Conservation (phyloP, 768 basidiomycete species). For the Podaxis sp. region DNA sequence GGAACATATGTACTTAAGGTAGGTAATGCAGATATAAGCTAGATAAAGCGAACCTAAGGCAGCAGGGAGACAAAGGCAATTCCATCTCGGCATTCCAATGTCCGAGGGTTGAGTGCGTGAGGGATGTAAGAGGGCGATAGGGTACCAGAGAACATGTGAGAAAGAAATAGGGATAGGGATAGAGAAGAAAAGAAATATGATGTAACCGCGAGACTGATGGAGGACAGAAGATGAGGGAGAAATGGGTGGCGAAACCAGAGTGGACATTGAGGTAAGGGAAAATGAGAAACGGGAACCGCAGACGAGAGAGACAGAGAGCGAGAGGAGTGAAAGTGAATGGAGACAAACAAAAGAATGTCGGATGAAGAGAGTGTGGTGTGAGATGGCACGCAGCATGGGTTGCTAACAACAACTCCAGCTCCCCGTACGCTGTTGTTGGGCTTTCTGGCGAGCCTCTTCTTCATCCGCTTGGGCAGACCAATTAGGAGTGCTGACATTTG, state of each 20-base stretch:
- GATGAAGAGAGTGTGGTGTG: conserved; percentile 1
- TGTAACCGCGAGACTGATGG: conserved; percentile 16
- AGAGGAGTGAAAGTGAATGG: background rate
- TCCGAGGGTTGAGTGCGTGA: conserved; percentile 20
- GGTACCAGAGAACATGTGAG: conserved; percentile 22
- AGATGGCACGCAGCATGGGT: conserved; percentile 23
- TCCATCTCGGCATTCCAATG: conserved; percentile 15
- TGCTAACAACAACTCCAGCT: conserved; percentile 74
- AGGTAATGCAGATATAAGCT: conserved; percentile 42
- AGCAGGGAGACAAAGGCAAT: conserved; percentile 22
- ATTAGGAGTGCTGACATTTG: conserved; percentile 58
- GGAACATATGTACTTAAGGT: conserved; percentile 37
- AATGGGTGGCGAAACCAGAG: conserved; percentile 19
- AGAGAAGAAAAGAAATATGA: conserved; percentile 18
- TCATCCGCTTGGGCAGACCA: conserved; percentile 83
- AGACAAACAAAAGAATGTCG: conserved; percentile 5
- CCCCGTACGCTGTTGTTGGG: conserved; percentile 39
- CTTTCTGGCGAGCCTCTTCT: conserved; percentile 67
- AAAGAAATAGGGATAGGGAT: conserved; percentile 23
- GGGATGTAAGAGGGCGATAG: conserved; percentile 14
- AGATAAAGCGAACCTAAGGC: conserved; percentile 34
- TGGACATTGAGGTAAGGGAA: conserved; percentile 21
- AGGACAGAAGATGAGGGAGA: conserved; percentile 15
- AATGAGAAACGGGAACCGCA: conserved; percentile 19
- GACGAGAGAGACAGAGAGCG: background rate